Conservation (phyloP, 306 rosid species). For the Hylodesmum podocarpum region DNA sequence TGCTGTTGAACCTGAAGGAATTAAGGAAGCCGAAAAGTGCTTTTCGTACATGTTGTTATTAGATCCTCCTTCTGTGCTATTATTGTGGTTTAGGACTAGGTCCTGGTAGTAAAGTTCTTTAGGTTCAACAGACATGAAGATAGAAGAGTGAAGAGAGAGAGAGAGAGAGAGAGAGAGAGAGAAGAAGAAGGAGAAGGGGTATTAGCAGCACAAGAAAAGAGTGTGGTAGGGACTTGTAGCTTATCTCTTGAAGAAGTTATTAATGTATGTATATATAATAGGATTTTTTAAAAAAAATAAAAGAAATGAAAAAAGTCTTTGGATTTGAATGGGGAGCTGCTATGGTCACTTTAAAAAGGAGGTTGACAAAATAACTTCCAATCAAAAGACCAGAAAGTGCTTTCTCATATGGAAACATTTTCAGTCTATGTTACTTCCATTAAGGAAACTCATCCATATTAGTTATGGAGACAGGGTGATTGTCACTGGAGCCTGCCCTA, state of each 20-base stretch:
- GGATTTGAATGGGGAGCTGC: slow-evolving; percentile 62
- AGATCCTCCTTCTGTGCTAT: slow-evolving; percentile 15
- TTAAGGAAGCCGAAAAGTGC: slow-evolving; percentile 28
- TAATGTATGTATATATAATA: slow-evolving; percentile 35
- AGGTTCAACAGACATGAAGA: slow-evolving; percentile 69
- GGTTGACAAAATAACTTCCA: slow-evolving; percentile 80
- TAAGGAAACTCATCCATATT: slow-evolving; percentile 46
- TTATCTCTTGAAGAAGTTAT: slow-evolving; percentile 32
- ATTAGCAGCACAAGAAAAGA: background rate
- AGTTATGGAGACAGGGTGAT: slow-evolving; percentile 40
- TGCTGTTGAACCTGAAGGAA: slow-evolving; percentile 32
- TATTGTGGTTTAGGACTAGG: slow-evolving; percentile 42
- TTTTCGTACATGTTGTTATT: slow-evolving; percentile 38
- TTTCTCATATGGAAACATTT: slow-evolving; percentile 63
- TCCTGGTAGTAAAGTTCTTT: slow-evolving; percentile 50
- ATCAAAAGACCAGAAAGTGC: slow-evolving; percentile 61
- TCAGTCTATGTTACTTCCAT: slow-evolving; percentile 42
- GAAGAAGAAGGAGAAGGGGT: background rate
- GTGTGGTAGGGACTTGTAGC: slow-evolving; percentile 36
- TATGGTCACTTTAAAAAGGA: slow-evolving; percentile 57
- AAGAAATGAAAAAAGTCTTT: slow-evolving; percentile 35
- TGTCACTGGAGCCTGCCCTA: slow-evolving; percentile 21
- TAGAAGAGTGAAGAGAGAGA: background rate
- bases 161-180: background rate
- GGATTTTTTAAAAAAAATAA: background rate